A percentile compares a stretch with the other conserved stretches of the same genome.
These are phyloP conservation scores for Tolypocladium pustulatum DNA, from an alignment of 2,329 filamentous ascomycete genomes.

Conservation along the genomic window DNA sequence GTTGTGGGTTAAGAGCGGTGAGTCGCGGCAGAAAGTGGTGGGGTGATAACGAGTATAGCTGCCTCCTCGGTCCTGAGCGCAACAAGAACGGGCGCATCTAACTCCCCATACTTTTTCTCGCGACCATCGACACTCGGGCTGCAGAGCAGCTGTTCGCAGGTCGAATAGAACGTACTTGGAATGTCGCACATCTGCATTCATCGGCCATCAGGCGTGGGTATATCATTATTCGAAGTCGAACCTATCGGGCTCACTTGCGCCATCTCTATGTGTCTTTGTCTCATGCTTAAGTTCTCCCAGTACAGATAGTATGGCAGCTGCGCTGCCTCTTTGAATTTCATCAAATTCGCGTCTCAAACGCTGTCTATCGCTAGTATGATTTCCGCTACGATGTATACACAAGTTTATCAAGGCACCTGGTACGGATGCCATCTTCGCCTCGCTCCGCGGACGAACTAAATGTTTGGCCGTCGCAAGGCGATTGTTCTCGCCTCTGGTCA, in stretches of 20 bases:
- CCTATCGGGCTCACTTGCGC: not conserved
- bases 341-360: not conserved
- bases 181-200: not conserved
- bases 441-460: not conserved
- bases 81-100: not conserved
- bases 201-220: not conserved
- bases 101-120: not conserved
- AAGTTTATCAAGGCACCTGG: not conserved
- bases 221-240: not conserved
- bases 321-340: not conserved
- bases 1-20: slow-evolving; percentile 32
- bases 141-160: not conserved
- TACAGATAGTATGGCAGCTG: not conserved
- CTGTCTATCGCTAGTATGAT: not conserved
- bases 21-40: slow-evolving; percentile 20
- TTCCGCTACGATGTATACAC: not conserved
- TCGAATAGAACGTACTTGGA: not conserved
- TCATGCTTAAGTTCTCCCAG: not conserved
- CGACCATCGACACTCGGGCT: not conserved
- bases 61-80: not conserved
- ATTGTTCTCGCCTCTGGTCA: not conserved
- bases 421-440: not conserved
- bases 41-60: not conserved
- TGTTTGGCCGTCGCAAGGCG: not conserved
- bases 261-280: not conserved